These are phyloP conservation scores for Solanum pennellii DNA, from an alignment of 257 asterid genomes.

Conservation along the genomic window DNA sequence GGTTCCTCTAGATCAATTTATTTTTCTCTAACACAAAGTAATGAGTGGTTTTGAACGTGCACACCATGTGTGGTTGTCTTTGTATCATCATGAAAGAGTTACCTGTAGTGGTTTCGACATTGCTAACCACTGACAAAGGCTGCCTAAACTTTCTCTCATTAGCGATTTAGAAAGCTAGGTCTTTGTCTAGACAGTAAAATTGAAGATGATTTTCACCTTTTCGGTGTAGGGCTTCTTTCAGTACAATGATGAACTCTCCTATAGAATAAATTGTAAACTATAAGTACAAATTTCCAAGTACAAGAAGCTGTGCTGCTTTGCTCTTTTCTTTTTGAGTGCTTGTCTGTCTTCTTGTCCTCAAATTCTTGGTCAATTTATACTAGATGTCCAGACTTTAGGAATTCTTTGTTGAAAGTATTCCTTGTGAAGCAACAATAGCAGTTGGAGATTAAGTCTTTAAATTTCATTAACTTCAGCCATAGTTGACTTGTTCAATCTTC, in stretches of 20 bases:
- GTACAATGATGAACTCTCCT: not conserved
- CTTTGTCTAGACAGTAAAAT: not conserved
- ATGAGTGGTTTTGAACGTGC: not conserved
- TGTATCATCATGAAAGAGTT: not conserved
- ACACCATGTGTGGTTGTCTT: not conserved
- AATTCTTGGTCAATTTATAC: not conserved
- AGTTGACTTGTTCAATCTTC: not conserved
- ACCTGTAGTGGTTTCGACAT: not conserved
- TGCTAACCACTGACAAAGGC: not conserved
- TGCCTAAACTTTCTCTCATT: not conserved
- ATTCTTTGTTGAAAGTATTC: not conserved
- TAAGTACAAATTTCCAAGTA: not conserved
- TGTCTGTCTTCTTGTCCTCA: not conserved
- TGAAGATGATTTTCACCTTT: not conserved
- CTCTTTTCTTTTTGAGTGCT: not conserved
- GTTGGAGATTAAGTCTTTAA: not conserved
- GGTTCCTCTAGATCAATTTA: not conserved
- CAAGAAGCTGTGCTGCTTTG: not conserved
- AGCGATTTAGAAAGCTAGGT: not conserved
- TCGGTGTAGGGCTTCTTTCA: not conserved
- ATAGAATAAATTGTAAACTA: not conserved
- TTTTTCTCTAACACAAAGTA: not conserved
- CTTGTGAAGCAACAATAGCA: not conserved
- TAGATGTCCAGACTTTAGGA: not conserved
- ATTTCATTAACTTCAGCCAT: not conserved